These are phyloP conservation scores for Arabidopsis suecica DNA, from an alignment of 345 rosid species.

Conservation along the genomic window DNA sequence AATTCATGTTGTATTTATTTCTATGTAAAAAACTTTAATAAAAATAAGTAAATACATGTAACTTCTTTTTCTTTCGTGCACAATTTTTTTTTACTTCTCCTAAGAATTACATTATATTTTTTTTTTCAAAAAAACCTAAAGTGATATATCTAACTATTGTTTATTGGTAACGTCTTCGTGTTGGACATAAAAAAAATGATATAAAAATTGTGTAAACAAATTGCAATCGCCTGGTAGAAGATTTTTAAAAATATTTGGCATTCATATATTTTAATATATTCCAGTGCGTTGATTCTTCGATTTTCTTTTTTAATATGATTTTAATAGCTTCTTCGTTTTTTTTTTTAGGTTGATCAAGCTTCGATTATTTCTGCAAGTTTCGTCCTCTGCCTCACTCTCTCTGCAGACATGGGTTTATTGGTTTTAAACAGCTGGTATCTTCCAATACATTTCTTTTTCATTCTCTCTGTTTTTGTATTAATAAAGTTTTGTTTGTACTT, in stretches of 20 bases:
- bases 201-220: too few relatives aligned
- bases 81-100: too few relatives aligned
- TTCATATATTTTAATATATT: neutral
- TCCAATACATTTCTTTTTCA: neutral
- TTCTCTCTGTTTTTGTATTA: neutral
- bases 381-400: neutral
- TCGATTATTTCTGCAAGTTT: conserved; percentile 1
- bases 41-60: too few relatives aligned
- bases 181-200: too few relatives aligned
- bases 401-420: conserved; percentile 15
- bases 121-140: neutral
- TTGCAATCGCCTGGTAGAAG: too few relatives aligned
- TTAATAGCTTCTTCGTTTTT: neutral
- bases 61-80: too few relatives aligned
- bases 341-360: neutral
- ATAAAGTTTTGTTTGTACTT: neutral
- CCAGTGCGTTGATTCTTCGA: neutral
- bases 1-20: neutral
- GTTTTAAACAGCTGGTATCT: conserved; percentile 26
- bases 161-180: too few relatives aligned
- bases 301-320: neutral
- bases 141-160: neutral
- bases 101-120: neutral
- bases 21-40: too few relatives aligned
- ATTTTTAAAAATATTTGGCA: too few relatives aligned